Conservation (phyloP, 306 rosid species). For the Glycine tomentella region DNA sequence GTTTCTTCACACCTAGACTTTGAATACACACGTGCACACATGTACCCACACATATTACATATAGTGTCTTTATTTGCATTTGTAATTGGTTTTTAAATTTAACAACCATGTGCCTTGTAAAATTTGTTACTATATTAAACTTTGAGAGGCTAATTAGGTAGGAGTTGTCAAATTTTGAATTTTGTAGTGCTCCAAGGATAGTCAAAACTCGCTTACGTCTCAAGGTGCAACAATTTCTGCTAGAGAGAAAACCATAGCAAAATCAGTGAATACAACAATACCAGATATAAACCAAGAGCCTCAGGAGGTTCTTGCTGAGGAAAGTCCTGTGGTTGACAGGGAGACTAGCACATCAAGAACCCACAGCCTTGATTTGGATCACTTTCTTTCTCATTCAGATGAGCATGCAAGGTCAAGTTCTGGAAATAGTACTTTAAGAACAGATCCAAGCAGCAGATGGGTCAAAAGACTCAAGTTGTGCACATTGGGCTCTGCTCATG, state of each 20-base stretch:
- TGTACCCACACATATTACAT: background rate
- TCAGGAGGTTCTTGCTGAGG: constrained; percentile 48
- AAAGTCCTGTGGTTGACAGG: constrained; percentile 59
- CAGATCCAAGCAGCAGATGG: constrained; percentile 76
- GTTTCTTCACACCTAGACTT: constrained; percentile 30
- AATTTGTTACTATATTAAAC: constrained; percentile 34
- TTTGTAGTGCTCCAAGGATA: constrained; percentile 65
- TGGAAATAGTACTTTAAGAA: constrained; percentile 51
- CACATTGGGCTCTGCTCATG: constrained; percentile 54
- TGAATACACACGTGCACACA: background rate
- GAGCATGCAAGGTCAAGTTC: constrained; percentile 56
- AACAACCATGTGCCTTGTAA: background rate
- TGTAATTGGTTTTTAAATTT: constrained; percentile 26
- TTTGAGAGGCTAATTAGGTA: constrained; percentile 42
- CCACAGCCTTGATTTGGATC: constrained; percentile 74
- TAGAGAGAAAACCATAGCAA: constrained; percentile 54
- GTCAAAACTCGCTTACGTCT: constrained; percentile 52
- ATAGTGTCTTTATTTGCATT: background rate
- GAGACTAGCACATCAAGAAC: constrained; percentile 86
- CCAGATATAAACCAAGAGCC: constrained; percentile 68
- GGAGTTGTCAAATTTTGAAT: constrained; percentile 32
- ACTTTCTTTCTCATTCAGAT: constrained; percentile 69
- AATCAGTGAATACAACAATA: constrained; percentile 38
- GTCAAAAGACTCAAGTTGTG: constrained; percentile 77
- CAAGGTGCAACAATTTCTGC: constrained; percentile 50